Evolutionary conservation across 1,284 basidiomycete genomes (phyloP).

Genomic region (Porogramme epimiltina): DNA sequence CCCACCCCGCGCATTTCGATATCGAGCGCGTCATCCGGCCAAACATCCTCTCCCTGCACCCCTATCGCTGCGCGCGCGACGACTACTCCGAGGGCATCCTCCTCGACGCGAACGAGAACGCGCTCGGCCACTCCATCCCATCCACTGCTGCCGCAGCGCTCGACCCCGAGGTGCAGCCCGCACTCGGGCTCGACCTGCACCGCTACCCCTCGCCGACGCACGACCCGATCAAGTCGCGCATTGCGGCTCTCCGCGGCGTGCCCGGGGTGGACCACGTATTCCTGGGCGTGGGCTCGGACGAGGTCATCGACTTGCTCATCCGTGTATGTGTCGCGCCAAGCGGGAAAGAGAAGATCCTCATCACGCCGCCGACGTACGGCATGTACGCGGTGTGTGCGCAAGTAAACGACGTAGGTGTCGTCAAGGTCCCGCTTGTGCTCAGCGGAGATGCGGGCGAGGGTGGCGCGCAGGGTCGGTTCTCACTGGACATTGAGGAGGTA

Average conservation of each 20-base stretch:
- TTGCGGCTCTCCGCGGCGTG: slow-evolving; percentile 73
- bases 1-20: slow-evolving; percentile 76
- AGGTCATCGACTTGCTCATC: slow-evolving; percentile 95
- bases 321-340: slow-evolving; percentile 86
- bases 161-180: slow-evolving; percentile 33
- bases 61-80: slow-evolving; percentile 95
- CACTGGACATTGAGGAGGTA: slow-evolving; percentile 76
- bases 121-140: slow-evolving; percentile 86
- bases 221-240: slow-evolving; percentile 75
- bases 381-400: slow-evolving; percentile 97
- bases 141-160: slow-evolving; percentile 27
- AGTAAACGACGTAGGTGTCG: slow-evolving; percentile 89
- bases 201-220: slow-evolving; percentile 89
- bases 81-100: slow-evolving; percentile 94
- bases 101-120: slow-evolving; percentile 98
- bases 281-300: slow-evolving; percentile 96
- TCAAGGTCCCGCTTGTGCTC: slow-evolving; percentile 80
- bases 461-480: slow-evolving; percentile 77
- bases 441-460: slow-evolving; percentile 60
- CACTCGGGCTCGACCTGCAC: slow-evolving; percentile 64
- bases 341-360: slow-evolving; percentile 79
- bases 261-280: slow-evolving; percentile 79
- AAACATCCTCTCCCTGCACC: slow-evolving; percentile 91
- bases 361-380: slow-evolving; percentile 95
- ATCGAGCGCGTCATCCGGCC: slow-evolving; percentile 86